These are phyloP conservation scores for Oryza rufipogon DNA, from an alignment of 176 grass and related monocot genomes.

Conservation along the genomic window DNA sequence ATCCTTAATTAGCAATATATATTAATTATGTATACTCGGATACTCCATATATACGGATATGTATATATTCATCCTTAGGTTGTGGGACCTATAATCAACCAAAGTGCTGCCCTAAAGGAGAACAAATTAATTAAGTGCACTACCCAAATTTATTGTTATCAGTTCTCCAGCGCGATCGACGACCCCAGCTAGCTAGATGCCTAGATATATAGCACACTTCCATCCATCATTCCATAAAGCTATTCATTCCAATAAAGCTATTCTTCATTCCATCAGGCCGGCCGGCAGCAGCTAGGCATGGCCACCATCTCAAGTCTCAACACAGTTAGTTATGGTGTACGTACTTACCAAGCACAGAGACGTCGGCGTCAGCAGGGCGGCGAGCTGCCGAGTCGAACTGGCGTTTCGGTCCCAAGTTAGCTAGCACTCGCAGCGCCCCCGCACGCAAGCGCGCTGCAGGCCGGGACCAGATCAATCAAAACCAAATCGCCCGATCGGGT, in stretches of 20 bases:
- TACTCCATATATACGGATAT: too few species aligned
- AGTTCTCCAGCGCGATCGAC: not conserved
- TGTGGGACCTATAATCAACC: not conserved
- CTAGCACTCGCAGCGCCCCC: not conserved
- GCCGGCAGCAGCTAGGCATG: not conserved
- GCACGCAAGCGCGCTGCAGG: conserved; percentile 19
- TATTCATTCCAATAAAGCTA: conserved; percentile 15
- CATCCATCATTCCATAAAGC: not conserved
- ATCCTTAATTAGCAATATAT: too few species aligned
- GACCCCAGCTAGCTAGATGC: not conserved
- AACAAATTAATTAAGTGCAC: not conserved
- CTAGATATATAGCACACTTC: not conserved
- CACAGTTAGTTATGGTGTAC: conserved; percentile 46
- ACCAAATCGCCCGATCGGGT: not conserved
- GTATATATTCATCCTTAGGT: not conserved
- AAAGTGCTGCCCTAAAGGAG: not conserved
- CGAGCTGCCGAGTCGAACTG: not conserved
- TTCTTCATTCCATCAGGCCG: conserved; percentile 9
- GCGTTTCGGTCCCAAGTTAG: not conserved
- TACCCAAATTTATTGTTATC: not conserved
- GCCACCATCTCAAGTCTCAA: not conserved
- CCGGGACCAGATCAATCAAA: not conserved
- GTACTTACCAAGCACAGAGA: conserved; percentile 36
- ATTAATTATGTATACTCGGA: too few species aligned
- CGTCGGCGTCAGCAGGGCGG: not conserved